Conservation (phyloP, 192 early-diverging fungal species). For the Gonapodya prolifera region DNA sequence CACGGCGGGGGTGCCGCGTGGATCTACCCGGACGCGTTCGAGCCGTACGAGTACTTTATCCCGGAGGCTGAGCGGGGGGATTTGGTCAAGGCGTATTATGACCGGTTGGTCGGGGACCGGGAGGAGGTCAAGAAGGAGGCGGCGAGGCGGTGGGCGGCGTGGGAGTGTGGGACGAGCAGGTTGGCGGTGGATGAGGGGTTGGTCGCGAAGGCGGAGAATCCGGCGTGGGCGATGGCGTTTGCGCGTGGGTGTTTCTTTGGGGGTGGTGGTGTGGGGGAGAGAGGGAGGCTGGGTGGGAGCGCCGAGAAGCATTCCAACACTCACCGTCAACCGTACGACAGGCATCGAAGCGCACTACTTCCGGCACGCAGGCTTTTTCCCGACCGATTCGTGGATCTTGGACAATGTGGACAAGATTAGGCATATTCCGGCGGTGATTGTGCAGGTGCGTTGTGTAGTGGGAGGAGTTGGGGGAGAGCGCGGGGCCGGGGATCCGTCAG, state of each 20-base stretch:
- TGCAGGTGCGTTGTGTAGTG: conserved; percentile 19
- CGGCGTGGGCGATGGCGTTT: conserved; percentile 48
- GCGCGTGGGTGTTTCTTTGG: conserved; percentile 16
- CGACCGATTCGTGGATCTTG: conserved; percentile 38
- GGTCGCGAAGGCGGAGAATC: conserved; percentile 41
- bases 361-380: conserved; percentile 61
- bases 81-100: conserved; percentile 51
- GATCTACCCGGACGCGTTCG: conserved; percentile 50
- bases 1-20: conserved; percentile 39
- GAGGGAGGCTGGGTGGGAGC: not conserved
- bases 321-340: not conserved
- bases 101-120: conserved; percentile 41
- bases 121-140: conserved; percentile 38
- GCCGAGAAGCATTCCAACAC: not conserved
- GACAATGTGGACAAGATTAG: conserved; percentile 52
- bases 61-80: conserved; percentile 47
- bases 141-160: conserved; percentile 16
- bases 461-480: not conserved
- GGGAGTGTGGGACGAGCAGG: conserved; percentile 45
- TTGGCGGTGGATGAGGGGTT: conserved; percentile 35
- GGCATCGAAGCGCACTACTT: conserved; percentile 59
- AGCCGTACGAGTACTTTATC: conserved; percentile 41
- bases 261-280: not conserved
- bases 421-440: conserved; percentile 49
- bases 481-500: not conserved